phyloP scores from a whole-genome alignment of 2,329 filamentous ascomycete species.

The Hypoxylon sp. region DNA sequence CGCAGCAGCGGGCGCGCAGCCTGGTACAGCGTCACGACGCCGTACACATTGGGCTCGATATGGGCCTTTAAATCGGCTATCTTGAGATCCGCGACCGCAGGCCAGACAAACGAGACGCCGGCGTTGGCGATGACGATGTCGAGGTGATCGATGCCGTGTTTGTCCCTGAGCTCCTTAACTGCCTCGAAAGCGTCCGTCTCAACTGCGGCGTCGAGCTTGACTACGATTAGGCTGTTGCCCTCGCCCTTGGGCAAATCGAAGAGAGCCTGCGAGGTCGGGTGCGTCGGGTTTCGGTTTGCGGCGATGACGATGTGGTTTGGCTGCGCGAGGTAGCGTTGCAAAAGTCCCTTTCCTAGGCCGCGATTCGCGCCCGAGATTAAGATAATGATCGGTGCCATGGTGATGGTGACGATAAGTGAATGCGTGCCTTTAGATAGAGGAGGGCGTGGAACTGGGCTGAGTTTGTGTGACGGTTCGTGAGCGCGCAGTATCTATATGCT shows the following conservation, averaged over 20 bases:
- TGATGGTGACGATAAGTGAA: not conserved
- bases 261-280: slow-evolving; percentile 52
- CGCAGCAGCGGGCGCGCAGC: slow-evolving; percentile 59
- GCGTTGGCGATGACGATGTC: slow-evolving; percentile 70
- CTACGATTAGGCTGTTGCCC: slow-evolving; percentile 57
- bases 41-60: slow-evolving; percentile 61
- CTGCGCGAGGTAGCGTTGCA: slow-evolving; percentile 59
- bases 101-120: slow-evolving; percentile 58
- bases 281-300: slow-evolving; percentile 54
- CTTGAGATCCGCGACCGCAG: slow-evolving; percentile 54
- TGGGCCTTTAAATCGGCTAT: slow-evolving; percentile 57
- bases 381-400: slow-evolving; percentile 51
- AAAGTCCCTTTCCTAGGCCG: slow-evolving; percentile 57
- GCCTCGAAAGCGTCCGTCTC: slow-evolving; percentile 55
- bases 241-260: slow-evolving; percentile 55
- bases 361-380: slow-evolving; percentile 59
- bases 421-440: not conserved
- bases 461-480: not conserved
- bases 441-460: no score
- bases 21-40: slow-evolving; percentile 61
- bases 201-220: slow-evolving; percentile 60
- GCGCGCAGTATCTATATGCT: not conserved
- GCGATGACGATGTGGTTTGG: slow-evolving; percentile 69
- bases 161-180: slow-evolving; percentile 51
- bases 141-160: slow-evolving; percentile 58